Evolutionary conservation across 306 rosid genomes (phyloP).

Genomic region (Vachellia pachyceras): DNA sequence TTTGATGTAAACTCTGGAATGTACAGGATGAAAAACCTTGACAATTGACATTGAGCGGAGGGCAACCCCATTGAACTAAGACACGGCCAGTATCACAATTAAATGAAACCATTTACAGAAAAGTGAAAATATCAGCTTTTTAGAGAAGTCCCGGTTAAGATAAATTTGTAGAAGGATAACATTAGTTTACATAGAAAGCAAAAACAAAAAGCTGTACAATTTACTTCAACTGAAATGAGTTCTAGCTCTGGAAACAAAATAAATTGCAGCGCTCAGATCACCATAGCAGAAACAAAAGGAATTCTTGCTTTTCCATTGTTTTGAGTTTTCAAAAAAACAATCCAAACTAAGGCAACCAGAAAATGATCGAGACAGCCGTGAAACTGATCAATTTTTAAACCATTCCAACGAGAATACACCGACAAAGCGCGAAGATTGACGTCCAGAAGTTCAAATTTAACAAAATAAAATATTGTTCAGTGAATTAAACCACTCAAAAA

Average conservation of each 20-base stretch:
- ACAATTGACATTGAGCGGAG: background rate
- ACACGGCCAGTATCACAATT: conserved; percentile 1
- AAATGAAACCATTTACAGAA: background rate
- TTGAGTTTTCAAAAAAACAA: background rate
- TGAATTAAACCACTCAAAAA: conserved; percentile 6
- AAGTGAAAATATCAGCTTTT: background rate
- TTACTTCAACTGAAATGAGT: background rate
- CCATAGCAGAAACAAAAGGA: background rate
- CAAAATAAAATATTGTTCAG: background rate
- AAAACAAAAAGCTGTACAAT: conserved; percentile 1
- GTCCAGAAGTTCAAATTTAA: background rate
- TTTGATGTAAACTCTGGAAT: conserved; percentile 21
- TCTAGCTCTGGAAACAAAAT: background rate
- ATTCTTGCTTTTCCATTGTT: background rate
- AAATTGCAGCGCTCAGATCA: background rate
- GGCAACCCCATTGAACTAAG: conserved; percentile 21
- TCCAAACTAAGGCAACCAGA: background rate
- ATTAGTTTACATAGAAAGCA: background rate
- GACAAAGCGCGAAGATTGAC: conserved; percentile 1
- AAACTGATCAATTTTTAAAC: conserved; percentile 4
- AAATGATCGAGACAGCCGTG: conserved; percentile 25
- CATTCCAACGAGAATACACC: background rate
- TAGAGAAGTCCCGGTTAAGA: background rate
- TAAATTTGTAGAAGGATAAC: background rate
- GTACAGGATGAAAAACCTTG: conserved; percentile 24